Conservation (phyloP, 495 filamentous ascomycete species). For the Penicillium psychrofluorescens region DNA sequence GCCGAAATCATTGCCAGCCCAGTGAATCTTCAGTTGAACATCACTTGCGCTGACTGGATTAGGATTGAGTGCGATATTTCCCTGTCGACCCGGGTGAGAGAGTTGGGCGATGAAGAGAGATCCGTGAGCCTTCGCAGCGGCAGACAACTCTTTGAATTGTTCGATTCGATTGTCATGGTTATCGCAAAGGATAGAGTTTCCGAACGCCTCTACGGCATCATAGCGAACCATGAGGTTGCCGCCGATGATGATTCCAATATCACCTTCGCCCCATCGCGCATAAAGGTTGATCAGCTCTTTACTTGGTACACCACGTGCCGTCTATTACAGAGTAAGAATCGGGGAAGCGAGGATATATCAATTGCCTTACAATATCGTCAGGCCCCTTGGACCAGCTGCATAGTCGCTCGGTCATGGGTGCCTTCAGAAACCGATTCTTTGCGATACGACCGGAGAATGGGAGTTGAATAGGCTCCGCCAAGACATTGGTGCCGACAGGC, state of each 20-base stretch:
- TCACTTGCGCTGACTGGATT: slow-evolving; percentile 55
- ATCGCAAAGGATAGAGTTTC: slow-evolving; percentile 50
- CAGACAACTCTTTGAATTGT: slow-evolving; percentile 45
- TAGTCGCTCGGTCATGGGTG: too few species aligned
- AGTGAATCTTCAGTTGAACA: slow-evolving; percentile 39
- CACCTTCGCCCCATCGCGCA: slow-evolving; percentile 52
- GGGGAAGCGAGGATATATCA: too few species aligned
- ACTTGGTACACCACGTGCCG: too few species aligned
- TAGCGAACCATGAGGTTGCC: slow-evolving; percentile 58
- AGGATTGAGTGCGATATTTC: slow-evolving; percentile 34
- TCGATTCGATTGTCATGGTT: slow-evolving; percentile 47
- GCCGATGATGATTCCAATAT: slow-evolving; percentile 49
- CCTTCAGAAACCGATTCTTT: too few species aligned
- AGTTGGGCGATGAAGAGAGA: slow-evolving; percentile 52
- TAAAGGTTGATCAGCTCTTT: slow-evolving; percentile 8
- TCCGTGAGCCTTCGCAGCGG: slow-evolving; percentile 43
- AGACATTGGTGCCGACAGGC: too few species aligned
- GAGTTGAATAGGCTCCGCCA: too few species aligned
- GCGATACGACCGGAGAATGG: too few species aligned
- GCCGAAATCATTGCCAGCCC: too few species aligned
- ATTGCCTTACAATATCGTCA: too few species aligned
- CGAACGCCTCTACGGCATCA: slow-evolving; percentile 50
- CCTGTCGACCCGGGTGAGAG: slow-evolving; percentile 58
- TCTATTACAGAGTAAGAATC: too few species aligned
- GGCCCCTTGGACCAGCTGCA: too few species aligned